A percentile compares a stretch with the other conserved stretches of the same genome.
These are phyloP conservation scores for Stramenopiles sp. DNA, from an alignment of 352 stramenopile species.

Conservation along the genomic window DNA sequence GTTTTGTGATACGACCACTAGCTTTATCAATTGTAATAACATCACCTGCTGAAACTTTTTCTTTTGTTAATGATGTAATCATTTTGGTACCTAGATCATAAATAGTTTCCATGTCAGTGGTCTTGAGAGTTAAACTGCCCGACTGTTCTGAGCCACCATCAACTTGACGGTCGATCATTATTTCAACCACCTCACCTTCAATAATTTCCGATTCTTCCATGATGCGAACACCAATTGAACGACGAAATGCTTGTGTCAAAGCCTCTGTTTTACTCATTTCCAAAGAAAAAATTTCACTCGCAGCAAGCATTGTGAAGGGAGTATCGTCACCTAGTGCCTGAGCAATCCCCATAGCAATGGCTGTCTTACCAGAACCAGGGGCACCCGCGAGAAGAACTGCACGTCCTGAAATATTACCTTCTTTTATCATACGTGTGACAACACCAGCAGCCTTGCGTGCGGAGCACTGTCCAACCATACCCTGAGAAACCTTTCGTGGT, in stretches of 20 bases:
- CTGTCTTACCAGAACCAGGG: constrained; percentile 80
- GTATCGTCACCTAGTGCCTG: constrained; percentile 86
- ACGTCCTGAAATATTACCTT: constrained; percentile 81
- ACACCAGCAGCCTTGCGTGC: constrained; percentile 64
- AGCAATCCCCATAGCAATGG: constrained; percentile 85
- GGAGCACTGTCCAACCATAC: constrained; percentile 76
- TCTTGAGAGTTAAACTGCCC: constrained; percentile 70
- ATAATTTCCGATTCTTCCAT: constrained; percentile 99
- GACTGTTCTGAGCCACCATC: constrained; percentile 14
- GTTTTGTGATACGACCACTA: constrained; percentile 83
- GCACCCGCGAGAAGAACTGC: constrained; percentile 78
- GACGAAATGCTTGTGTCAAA: constrained; percentile 30
- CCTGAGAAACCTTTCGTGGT: constrained; percentile 50
- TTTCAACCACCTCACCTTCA: constrained; percentile 95
- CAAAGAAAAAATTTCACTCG: constrained; percentile 91
- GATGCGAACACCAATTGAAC: constrained; percentile 27
- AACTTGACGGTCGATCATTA: constrained; percentile 59
- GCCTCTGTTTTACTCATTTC: constrained; percentile 98
- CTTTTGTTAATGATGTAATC: constrained; percentile 93
- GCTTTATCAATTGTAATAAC: constrained; percentile 99
- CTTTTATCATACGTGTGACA: constrained; percentile 88
- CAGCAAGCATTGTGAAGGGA: constrained; percentile 88
- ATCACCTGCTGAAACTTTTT: constrained; percentile 88
- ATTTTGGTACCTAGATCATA: constrained; percentile 98
- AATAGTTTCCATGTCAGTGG: constrained; percentile 98